Percentiles rank a stretch among this genome's conserved stretches.
Conservation (phyloP, 2,329 filamentous ascomycete species). For the Verticillium nonalfalfae region DNA sequence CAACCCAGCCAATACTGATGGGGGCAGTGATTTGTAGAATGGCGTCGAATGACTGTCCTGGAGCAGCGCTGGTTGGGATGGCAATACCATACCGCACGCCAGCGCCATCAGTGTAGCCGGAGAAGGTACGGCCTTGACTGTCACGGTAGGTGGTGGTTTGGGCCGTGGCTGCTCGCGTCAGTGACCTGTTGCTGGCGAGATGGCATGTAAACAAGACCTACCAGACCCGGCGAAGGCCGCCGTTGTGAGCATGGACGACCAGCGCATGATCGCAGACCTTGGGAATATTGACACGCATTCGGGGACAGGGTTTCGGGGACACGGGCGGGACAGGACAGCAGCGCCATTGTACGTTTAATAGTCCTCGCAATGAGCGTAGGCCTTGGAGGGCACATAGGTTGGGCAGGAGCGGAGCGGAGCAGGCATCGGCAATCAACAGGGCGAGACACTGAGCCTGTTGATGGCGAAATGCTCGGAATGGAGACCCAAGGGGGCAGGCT, state of each 20-base stretch:
- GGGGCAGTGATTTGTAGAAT: conserved; percentile 36
- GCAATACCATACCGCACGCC: conserved; percentile 25
- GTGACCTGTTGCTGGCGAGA: background rate
- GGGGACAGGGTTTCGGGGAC: background rate
- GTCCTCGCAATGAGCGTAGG: background rate
- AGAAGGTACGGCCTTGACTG: conserved; percentile 13
- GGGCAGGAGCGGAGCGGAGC: background rate
- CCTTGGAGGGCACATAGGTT: background rate
- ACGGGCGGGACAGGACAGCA: background rate
- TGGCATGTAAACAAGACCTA: background rate
- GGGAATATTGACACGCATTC: background rate
- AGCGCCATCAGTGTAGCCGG: conserved; percentile 16
- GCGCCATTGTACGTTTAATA: background rate
- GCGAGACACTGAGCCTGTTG: background rate
- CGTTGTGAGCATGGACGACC: background rate
- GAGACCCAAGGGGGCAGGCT: background rate
- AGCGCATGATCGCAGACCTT: conserved; percentile 8
- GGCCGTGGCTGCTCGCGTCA: background rate
- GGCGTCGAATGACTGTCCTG: conserved; percentile 26
- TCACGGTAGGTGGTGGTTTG: conserved; percentile 13
- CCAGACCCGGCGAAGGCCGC: conserved; percentile 7
- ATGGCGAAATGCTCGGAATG: background rate
- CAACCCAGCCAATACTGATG: conserved; percentile 32
- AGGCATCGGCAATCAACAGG: background rate
- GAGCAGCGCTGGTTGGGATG: conserved; percentile 23